These are phyloP conservation scores for Westerdykella sp. DNA, from an alignment of 2,329 filamentous ascomycete species.

Conservation along the genomic window DNA sequence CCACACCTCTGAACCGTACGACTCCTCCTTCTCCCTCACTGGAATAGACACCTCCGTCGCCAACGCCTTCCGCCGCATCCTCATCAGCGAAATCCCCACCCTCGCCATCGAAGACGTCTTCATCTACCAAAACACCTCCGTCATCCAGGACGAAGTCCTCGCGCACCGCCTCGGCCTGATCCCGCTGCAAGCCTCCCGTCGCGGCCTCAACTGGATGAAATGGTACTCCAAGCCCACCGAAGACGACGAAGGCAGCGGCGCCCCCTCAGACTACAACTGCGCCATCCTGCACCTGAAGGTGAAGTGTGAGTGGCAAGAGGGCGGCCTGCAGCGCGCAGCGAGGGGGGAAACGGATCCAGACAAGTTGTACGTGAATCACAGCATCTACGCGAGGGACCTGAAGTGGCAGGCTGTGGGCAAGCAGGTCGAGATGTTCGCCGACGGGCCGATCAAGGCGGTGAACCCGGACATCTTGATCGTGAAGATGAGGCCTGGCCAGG, in stretches of 20 bases:
- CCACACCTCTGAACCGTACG: constrained; percentile 71
- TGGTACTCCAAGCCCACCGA: constrained; percentile 69
- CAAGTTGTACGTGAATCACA: constrained; percentile 79
- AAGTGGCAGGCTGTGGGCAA: constrained; percentile 69
- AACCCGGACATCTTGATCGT: constrained; percentile 92
- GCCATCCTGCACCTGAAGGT: constrained; percentile 70
- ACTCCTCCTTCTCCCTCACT: constrained; percentile 84
- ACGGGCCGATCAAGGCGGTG: constrained; percentile 62
- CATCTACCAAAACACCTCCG: constrained; percentile 92
- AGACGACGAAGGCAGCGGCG: constrained; percentile 35
- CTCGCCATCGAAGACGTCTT: constrained; percentile 92
- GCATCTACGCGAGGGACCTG: constrained; percentile 54
- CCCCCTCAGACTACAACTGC: constrained; percentile 72
- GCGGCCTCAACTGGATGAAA: constrained; percentile 73
- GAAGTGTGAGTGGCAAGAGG: constrained; percentile 71
- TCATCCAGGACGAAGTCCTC: constrained; percentile 96
- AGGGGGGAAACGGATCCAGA: constrained; percentile 71
- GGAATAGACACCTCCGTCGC: constrained; percentile 88
- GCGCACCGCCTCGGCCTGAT: constrained; percentile 85
- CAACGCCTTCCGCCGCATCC: constrained; percentile 94
- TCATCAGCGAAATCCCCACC: constrained; percentile 89
- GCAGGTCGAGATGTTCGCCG: constrained; percentile 27
- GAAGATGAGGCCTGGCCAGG: constrained; percentile 86
- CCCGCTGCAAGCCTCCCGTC: constrained; percentile 72
- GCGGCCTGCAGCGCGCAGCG: constrained; percentile 51